Evolutionary conservation across 208 protist species (phyloP), one percentile per base, ranked within the genome.

Genomic region (Acanthamoeba royreba): DNA sequence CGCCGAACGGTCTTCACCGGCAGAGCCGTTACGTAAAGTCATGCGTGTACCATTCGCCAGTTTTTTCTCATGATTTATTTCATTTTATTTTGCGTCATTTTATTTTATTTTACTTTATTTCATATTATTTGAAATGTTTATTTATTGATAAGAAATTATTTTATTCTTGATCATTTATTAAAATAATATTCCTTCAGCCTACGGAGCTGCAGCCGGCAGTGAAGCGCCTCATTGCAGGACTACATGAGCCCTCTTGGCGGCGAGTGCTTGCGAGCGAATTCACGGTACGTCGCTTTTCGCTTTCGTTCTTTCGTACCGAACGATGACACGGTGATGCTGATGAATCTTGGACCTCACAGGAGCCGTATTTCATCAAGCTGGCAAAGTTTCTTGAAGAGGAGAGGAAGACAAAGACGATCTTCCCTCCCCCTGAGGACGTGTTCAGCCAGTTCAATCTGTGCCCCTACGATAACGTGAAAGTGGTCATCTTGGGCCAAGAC

Each of bases 401-500:
- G 8, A 13, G 53, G 0, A 11, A 43, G 3, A 95, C 25, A 2
- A 92, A 92, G 63, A 72, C 53, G n/a, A 92, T 99, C 38, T 97
- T 98, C 47, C 98, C 98, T 0, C 98, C 97, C 0, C 72, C 92
- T 0, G 90, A 95, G 19, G 52, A 97, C 28, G 98, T 99, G 91
- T 99, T 99, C 93, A 95, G 96, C 55, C 97, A 98, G 33, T 98
- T 99, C 90, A 98, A 99, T 94, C 95, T 96, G 52, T 97, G 97
- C n/a, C 98, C 98, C n/a, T 97, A 98, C 35, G 93, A 96, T 0
- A 66, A 95, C 15, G 93, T 99, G 0, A 98, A 99, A 93, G 98
- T 99, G 45, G 98, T 99, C 4, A 97, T 99, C 53, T 92, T 99
- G 4, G 99, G 99, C 19, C 99, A 99, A 94, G 99, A 99, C 95